These are phyloP conservation scores for Phytophthora uliginosa DNA, from an alignment of 352 stramenopile genomes.

Conservation along the genomic window DNA sequence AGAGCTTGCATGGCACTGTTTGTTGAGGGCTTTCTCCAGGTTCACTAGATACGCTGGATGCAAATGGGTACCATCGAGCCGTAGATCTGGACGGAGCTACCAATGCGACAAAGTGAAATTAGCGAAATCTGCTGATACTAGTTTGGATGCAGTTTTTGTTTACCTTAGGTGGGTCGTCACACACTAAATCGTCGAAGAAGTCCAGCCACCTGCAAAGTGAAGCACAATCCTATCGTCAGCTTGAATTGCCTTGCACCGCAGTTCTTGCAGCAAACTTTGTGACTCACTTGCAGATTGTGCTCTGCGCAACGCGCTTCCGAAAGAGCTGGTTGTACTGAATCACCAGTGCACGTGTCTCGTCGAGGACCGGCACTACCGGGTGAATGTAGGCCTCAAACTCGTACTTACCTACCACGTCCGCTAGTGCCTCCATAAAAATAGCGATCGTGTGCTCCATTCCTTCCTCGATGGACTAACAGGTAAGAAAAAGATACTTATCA, in stretches of 20 bases:
- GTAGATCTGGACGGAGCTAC: slow-evolving; percentile 63
- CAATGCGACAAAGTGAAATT: not conserved
- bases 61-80: slow-evolving; percentile 90
- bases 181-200: slow-evolving; percentile 88
- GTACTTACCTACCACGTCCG: slow-evolving; percentile 60
- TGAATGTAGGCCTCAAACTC: slow-evolving; percentile 86
- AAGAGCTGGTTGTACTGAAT: slow-evolving; percentile 89
- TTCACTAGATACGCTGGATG: slow-evolving; percentile 74
- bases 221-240: not conserved
- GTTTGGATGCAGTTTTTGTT: not conserved
- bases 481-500: not conserved
- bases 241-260: not conserved
- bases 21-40: slow-evolving; percentile 52
- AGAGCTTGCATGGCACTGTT: not conserved
- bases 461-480: slow-evolving; percentile 68
- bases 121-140: not conserved
- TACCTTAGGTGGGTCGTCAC: slow-evolving; percentile 57
- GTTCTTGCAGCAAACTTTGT: not conserved
- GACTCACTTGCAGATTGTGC: slow-evolving; percentile 54
- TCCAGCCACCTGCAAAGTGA: slow-evolving; percentile 83
- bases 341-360: slow-evolving; percentile 89
- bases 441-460: slow-evolving; percentile 81
- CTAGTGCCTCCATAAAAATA: slow-evolving; percentile 84
- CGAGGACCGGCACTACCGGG: slow-evolving; percentile 89
- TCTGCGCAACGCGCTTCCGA: slow-evolving; percentile 45